These are phyloP conservation scores for Solanum sparsipilum DNA, from an alignment of 257 asterid species.

Conservation along the genomic window DNA sequence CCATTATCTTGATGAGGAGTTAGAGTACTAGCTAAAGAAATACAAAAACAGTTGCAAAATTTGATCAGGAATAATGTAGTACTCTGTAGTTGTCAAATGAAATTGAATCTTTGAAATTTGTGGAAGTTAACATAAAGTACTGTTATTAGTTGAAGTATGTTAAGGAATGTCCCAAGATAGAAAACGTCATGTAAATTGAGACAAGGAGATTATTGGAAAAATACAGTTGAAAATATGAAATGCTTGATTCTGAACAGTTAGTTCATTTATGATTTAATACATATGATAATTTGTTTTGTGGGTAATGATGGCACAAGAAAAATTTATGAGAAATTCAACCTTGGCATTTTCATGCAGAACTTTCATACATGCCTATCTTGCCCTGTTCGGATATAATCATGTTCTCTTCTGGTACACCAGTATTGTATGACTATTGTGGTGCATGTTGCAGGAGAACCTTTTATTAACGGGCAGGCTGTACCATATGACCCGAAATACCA, in stretches of 20 bases:
- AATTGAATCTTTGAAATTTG: neutral
- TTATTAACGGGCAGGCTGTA: conserved; percentile 87
- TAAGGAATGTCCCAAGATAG: neutral
- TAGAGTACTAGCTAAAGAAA: neutral
- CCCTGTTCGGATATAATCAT: neutral
- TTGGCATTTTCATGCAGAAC: neutral
- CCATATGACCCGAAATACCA: conserved; percentile 93
- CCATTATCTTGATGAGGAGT: neutral
- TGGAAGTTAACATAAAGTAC: neutral
- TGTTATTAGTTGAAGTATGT: neutral
- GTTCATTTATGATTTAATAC: neutral
- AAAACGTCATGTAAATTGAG: neutral
- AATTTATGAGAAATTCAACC: neutral
- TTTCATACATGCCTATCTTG: neutral
- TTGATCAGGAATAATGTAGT: neutral
- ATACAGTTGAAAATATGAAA: neutral
- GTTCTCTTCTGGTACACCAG: neutral
- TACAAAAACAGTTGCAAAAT: neutral
- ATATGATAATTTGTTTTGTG: neutral
- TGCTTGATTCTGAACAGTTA: neutral
- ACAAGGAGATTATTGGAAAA: neutral
- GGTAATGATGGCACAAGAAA: neutral
- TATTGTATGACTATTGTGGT: neutral
- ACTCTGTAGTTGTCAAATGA: neutral
- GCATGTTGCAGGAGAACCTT: conserved; percentile 73